These are phyloP conservation scores for Avena sativa DNA, from an alignment of 176 grass and related monocot species.

Conservation along the genomic window DNA sequence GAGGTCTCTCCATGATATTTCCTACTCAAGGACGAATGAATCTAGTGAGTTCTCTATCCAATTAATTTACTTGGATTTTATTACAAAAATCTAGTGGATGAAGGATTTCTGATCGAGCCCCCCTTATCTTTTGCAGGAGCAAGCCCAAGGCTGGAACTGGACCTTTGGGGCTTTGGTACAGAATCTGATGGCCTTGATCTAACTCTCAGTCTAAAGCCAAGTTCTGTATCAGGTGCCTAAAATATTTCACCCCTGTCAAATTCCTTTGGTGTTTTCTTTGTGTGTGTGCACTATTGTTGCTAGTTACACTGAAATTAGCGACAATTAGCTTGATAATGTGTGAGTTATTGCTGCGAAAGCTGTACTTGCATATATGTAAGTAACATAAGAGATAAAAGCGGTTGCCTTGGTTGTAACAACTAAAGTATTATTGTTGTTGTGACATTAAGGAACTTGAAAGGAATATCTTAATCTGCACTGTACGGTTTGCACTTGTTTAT, in stretches of 20 bases:
- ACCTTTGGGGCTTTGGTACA: conserved; percentile 74
- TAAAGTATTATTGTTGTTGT: background rate
- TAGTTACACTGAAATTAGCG: background rate
- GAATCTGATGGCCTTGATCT: conserved; percentile 89
- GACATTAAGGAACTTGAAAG: background rate
- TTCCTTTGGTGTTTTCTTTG: background rate
- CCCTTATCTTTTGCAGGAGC: conserved; percentile 46
- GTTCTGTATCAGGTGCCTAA: conserved; percentile 63
- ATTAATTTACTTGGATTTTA: background rate
- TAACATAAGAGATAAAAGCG: background rate
- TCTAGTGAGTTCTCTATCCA: conserved; percentile 53
- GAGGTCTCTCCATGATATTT: conserved; percentile 51
- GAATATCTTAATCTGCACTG: background rate
- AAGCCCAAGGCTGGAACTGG: conserved; percentile 76
- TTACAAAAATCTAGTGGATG: background rate
- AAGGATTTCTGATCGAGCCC: background rate
- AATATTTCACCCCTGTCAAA: background rate
- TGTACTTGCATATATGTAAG: background rate
- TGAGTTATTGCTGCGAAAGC: background rate
- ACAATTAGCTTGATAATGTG: background rate
- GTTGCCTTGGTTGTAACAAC: background rate
- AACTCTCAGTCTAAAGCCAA: conserved; percentile 81
- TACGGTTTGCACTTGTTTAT: background rate
- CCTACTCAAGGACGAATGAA: conserved; percentile 41
- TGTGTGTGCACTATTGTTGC: background rate